phyloP scores from a whole-genome alignment of 352 stramenopile genomes.

The Globisporangium radiosum region DNA sequence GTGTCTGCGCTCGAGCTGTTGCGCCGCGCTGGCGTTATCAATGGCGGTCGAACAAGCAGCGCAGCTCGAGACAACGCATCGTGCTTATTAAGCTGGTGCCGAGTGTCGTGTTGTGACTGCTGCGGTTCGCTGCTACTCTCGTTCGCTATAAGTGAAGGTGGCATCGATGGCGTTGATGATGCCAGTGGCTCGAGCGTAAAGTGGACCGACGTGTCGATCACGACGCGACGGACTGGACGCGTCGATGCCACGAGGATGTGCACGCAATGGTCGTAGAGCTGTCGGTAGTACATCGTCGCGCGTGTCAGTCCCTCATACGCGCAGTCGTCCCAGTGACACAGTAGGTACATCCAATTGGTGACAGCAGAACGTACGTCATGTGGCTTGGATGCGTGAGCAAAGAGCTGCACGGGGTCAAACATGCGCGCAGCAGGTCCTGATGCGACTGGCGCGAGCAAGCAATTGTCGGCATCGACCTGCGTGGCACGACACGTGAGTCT shows the following conservation, averaged over 20 bases:
- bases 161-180: neutral
- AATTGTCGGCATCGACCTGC: constrained; percentile 41
- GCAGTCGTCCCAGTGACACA: too few species aligned
- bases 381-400: constrained; percentile 29
- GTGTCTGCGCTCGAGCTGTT: constrained; percentile 11
- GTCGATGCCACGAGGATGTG: constrained; percentile 38
- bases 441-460: constrained; percentile 13
- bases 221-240: constrained; percentile 28
- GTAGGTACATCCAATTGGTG: too few species aligned
- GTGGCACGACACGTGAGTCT: neutral
- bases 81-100: neutral
- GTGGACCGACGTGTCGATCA: constrained; percentile 52
- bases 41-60: neutral
- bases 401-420: constrained; percentile 42
- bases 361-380: constrained; percentile 28
- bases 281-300: neutral
- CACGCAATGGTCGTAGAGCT: constrained; percentile 51
- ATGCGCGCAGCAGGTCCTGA: constrained; percentile 6
- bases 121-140: neutral
- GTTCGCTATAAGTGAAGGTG: neutral
- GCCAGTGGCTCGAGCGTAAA: constrained; percentile 18
- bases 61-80: neutral
- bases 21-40: neutral
- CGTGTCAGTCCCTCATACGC: too few species aligned
- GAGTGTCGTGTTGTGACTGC: neutral